Conservation (phyloP, 2,329 filamentous ascomycete genomes). For the Fusarium brachygibbosum region DNA sequence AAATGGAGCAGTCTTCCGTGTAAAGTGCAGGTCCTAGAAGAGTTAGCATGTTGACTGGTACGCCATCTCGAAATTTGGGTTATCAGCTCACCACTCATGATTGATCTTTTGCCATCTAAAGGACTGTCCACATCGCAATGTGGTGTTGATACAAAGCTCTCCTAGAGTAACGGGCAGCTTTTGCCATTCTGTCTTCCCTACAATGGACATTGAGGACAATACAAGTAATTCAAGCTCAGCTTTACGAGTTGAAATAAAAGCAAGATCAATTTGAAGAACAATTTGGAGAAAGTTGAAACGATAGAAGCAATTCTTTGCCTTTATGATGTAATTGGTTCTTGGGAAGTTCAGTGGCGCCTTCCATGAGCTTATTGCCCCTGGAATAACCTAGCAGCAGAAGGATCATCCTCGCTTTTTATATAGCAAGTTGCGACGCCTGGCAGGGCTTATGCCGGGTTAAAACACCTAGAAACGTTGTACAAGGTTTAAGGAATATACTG, state of each 20-base stretch:
- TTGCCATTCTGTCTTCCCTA: conserved; percentile 80
- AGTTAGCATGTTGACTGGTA: conserved; percentile 10
- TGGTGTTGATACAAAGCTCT: conserved; percentile 95
- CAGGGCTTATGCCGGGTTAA: no score
- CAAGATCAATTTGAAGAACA: background rate
- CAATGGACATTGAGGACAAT: conserved; percentile 53
- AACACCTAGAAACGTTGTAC: no score
- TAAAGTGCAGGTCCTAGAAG: conserved; percentile 79
- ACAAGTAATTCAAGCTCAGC: background rate
- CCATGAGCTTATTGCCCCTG: conserved; percentile 8
- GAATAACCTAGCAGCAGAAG: background rate
- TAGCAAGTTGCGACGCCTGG: background rate
- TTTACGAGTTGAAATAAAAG: background rate
- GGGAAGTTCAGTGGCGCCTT: conserved; percentile 3
- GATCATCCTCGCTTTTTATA: background rate
- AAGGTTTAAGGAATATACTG: background rate
- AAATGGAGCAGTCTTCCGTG: conserved; percentile 87
- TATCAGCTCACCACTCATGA: conserved; percentile 78
- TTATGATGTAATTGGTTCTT: conserved; percentile 28
- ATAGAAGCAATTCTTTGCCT: conserved; percentile 9
- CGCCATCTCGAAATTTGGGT: background rate
- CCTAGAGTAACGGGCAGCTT: conserved; percentile 85
- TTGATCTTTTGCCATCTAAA: conserved; percentile 93
- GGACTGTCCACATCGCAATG: conserved; percentile 92
- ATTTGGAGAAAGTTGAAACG: conserved; percentile 19